These are phyloP conservation scores for Termitomyces sp. DNA, from an alignment of 768 basidiomycete species.

Conservation along the genomic window DNA sequence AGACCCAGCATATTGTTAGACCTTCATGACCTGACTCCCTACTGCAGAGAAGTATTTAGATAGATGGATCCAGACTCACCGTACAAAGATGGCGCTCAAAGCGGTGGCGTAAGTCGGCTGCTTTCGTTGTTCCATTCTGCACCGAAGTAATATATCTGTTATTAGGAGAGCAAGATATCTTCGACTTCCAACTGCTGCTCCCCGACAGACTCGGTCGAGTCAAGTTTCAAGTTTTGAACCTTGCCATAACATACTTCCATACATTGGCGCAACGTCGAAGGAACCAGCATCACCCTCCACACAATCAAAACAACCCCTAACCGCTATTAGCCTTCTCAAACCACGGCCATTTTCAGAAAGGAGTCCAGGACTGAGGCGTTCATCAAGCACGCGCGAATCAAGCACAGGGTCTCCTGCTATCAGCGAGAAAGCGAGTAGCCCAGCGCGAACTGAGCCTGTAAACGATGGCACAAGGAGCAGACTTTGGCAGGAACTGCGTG, in stretches of 20 bases:
- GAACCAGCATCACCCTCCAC: neutral
- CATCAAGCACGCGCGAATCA: slow-evolving; percentile 19
- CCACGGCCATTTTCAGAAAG: slow-evolving; percentile 30
- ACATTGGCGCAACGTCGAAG: slow-evolving; percentile 8
- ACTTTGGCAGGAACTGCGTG: slow-evolving; percentile 52
- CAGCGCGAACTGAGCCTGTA: slow-evolving; percentile 16
- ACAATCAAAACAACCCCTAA: slow-evolving; percentile 12
- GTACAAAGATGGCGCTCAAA: slow-evolving; percentile 67
- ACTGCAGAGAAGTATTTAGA: slow-evolving; percentile 45
- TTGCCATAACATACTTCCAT: neutral
- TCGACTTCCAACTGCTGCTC: slow-evolving; percentile 56
- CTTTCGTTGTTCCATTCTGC: neutral
- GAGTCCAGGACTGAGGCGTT: slow-evolving; percentile 29
- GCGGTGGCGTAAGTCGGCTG: slow-evolving; percentile 69
- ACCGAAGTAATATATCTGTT: slow-evolving; percentile 5
- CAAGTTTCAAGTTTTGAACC: neutral
- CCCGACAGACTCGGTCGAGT: slow-evolving; percentile 22
- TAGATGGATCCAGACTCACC: slow-evolving; percentile 65
- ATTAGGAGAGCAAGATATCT: slow-evolving; percentile 76
- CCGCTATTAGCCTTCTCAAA: slow-evolving; percentile 14
- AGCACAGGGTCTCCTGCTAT: slow-evolving; percentile 16
- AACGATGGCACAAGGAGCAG: slow-evolving; percentile 35
- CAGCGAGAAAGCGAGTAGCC: slow-evolving; percentile 13
- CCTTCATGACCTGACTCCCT: slow-evolving; percentile 8
- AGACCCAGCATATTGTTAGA: slow-evolving; percentile 19